phyloP scores from a whole-genome alignment of 345 rosid species.

The rapeseed (Brassica napus) region Da-Ae NC_063447.1:41482501-41483000 shows the following conservation, averaged over 20 bases:
- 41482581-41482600: neutral
- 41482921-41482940: conserved; percentile 24
- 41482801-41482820: neutral
- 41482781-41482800: conserved; percentile 25
- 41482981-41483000: neutral
- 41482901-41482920: conserved; percentile 37
- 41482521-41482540: neutral
- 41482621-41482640: neutral
- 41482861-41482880: conserved; percentile 37
- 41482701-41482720: conserved; percentile 35
- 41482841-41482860: conserved; percentile 35
- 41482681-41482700: conserved; percentile 41
- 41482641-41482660: conserved; percentile 39
- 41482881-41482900: conserved; percentile 27
- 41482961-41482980: neutral
- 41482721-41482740: conserved; percentile 39
- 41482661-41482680: neutral
- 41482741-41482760: conserved; percentile 39
- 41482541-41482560: neutral
- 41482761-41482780: conserved; percentile 34
- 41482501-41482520: neutral
- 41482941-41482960: neutral
- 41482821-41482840: conserved; percentile 3
- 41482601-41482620: neutral
- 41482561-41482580: neutral